phyloP scores from a whole-genome alignment of 176 grass and related monocot species.

The Eleusine indica region DNA sequence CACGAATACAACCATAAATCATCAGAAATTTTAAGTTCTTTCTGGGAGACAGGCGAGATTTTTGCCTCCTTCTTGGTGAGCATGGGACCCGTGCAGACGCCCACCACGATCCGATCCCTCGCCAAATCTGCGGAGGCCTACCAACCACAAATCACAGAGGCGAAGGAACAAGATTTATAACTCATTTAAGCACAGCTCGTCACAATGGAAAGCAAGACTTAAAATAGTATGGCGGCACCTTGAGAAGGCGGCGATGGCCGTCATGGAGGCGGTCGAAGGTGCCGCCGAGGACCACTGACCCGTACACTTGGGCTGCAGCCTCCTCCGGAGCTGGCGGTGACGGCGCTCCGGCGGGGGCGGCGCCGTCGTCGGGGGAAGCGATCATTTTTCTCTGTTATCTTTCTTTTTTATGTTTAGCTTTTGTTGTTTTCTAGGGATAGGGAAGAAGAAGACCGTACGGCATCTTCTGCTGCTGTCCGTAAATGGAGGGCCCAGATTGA shows the following conservation, averaged over 20 bases:
- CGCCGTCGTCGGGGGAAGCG: slow-evolving; percentile 14
- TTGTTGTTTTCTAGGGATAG: not conserved
- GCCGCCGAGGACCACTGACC: slow-evolving; percentile 58
- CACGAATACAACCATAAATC: slow-evolving; percentile 5
- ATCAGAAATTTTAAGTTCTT: not conserved
- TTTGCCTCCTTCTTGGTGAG: slow-evolving; percentile 65
- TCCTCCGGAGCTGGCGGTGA: not conserved
- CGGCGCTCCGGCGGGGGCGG: slow-evolving; percentile 14
- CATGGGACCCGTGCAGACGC: slow-evolving; percentile 71
- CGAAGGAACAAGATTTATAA: slow-evolving; percentile 4
- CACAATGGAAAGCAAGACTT: not conserved
- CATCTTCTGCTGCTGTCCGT: not conserved
- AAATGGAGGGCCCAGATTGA: slow-evolving; percentile 23
- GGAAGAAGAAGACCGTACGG: not conserved
- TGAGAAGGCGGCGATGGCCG: slow-evolving; percentile 67
- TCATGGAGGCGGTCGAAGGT: slow-evolving; percentile 81
- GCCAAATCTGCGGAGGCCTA: slow-evolving; percentile 62
- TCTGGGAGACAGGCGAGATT: slow-evolving; percentile 16
- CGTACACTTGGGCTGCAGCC: slow-evolving; percentile 19
- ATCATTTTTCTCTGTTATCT: slow-evolving; percentile 23
- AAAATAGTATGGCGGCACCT: slow-evolving; percentile 29
- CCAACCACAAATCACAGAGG: not conserved
- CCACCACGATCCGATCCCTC: slow-evolving; percentile 57
- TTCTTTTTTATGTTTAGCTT: not conserved
- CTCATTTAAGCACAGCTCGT: not conserved